Conservation (phyloP, 2,329 filamentous ascomycete genomes). For the Mycogone perniciosa region DNA sequence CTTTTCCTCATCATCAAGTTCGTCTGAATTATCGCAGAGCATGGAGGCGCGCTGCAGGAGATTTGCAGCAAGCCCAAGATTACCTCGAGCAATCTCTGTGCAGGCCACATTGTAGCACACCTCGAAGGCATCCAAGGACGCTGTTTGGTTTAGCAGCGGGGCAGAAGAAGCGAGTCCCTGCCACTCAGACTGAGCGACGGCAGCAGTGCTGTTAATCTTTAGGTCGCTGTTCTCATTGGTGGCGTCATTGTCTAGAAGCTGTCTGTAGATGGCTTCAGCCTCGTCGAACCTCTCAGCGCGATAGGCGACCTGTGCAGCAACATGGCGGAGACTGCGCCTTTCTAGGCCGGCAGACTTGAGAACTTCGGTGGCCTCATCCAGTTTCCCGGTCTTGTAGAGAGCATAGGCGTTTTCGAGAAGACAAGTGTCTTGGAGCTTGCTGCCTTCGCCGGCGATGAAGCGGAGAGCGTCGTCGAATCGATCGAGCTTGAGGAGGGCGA, state of each 20-base stretch:
- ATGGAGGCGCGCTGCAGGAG: constrained; percentile 64
- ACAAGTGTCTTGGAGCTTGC: constrained; percentile 54
- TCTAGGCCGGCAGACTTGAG: constrained; percentile 28
- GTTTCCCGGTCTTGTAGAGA: constrained; percentile 71
- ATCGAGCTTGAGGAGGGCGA: constrained; percentile 75
- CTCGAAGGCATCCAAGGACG: constrained; percentile 66
- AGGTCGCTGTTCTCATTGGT: constrained; percentile 61
- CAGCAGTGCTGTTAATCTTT: constrained; percentile 67
- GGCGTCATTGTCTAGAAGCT: constrained; percentile 43
- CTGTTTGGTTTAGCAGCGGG: constrained; percentile 43
- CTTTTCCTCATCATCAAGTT: constrained; percentile 68
- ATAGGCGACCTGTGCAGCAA: constrained; percentile 65
- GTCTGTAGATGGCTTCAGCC: constrained; percentile 57
- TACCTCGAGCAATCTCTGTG: constrained; percentile 61
- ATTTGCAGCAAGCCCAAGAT: constrained; percentile 57
- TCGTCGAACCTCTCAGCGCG: constrained; percentile 66
- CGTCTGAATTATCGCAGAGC: constrained; percentile 67
- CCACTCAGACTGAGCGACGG: constrained; percentile 69
- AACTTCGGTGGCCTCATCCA: constrained; percentile 54
- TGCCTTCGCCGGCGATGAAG: constrained; percentile 57
- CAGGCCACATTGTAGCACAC: constrained; percentile 77
- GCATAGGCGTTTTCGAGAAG: constrained; percentile 70
- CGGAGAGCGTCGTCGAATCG: constrained; percentile 72
- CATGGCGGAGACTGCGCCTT: constrained; percentile 40
- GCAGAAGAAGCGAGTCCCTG: constrained; percentile 38